Percentiles rank a stretch among this genome's conserved stretches.
Evolutionary conservation across 139 green algal genomes (phyloP).

Genomic region (Coelastrella sp.): DNA sequence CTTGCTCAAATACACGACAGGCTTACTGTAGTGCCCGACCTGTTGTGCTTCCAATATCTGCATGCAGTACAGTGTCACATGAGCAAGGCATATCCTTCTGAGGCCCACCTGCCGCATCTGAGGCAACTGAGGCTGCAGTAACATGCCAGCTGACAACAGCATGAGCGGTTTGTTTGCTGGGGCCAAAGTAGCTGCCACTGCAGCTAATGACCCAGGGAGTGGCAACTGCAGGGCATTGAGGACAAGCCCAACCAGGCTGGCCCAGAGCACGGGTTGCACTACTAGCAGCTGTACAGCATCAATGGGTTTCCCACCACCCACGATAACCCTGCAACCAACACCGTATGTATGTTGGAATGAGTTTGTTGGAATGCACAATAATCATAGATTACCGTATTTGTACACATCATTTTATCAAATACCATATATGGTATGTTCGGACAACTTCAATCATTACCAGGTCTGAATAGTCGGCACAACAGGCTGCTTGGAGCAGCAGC

Average conservation of each 20-base stretch:
- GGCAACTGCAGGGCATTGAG: constrained; percentile 7
- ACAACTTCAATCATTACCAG: too few relatives aligned
- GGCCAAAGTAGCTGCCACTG: constrained; percentile 48
- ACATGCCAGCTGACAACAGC: constrained; percentile 63
- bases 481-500: neutral
- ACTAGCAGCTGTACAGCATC: constrained; percentile 54
- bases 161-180: constrained; percentile 53
- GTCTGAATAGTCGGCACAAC: neutral
- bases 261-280: constrained; percentile 57
- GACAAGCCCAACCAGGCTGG: neutral
- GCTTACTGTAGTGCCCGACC: too few relatives aligned
- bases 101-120: constrained; percentile 19
- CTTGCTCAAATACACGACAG: too few relatives aligned
- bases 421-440: too few relatives aligned
- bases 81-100: neutral
- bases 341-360: too few relatives aligned
- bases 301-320: constrained; percentile 58
- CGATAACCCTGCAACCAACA: constrained; percentile 53
- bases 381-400: too few relatives aligned
- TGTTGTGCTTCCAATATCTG: too few relatives aligned
- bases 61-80: too few relatives aligned
- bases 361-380: too few relatives aligned
- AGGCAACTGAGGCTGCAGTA: constrained; percentile 18
- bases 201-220: constrained; percentile 45
- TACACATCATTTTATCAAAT: too few relatives aligned